Evolutionary conservation across 257 asterid genomes (phyloP), one percentile per base, ranked within the genome.

Genomic region (Thymus mandschuricus): DNA sequence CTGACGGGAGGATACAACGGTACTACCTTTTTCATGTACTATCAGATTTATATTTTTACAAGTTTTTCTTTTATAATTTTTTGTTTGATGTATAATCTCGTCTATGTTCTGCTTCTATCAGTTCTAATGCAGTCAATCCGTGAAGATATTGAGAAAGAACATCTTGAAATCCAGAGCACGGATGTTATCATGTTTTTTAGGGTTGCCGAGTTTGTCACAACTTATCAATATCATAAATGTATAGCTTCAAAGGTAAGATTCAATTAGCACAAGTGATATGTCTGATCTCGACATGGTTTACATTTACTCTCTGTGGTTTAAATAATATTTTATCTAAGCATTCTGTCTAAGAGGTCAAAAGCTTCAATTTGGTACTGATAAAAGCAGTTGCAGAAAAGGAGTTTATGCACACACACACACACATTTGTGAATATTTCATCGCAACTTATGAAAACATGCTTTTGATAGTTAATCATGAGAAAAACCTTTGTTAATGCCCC

Each of bases 1-100:
- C 74, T 94, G 74, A 76, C 68, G 60, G 97, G 95, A 70, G 97
- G 98, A 77, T 94, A 94, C 83, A 89, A 91, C 52, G 98, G 99
- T 94, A 83, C 9, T 57, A 69, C 33, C 31, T 70, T 71, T 57
- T 46, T 44, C 62, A 72, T 63, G 29, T 63, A 63, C 55, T 72
- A 8, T 38, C 35, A 63, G 27, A n/a, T 21, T 21, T 34, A 41
- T 55, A 45, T 12, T 21, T 64, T 64, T 28, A 29, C 69, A 29
- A 8, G 64, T 65, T 63, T 70, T 69, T 56, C 9, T 44, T 65
- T 60, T 58, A 57, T 75, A 64, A 35, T 71, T 46, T 62, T 13
- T 30, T 21, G 30, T 64, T 48, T 70, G 70, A 76, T 57, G 10
- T 62, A 68, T 72, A 59, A 66, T 77, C 78, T 79, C 63, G 77